A percentile compares a stretch with the other conserved stretches of the same genome.
Evolutionary conservation across 2,329 filamentous ascomycete genomes (phyloP).

Genomic region (Nemania diffusa): DNA sequence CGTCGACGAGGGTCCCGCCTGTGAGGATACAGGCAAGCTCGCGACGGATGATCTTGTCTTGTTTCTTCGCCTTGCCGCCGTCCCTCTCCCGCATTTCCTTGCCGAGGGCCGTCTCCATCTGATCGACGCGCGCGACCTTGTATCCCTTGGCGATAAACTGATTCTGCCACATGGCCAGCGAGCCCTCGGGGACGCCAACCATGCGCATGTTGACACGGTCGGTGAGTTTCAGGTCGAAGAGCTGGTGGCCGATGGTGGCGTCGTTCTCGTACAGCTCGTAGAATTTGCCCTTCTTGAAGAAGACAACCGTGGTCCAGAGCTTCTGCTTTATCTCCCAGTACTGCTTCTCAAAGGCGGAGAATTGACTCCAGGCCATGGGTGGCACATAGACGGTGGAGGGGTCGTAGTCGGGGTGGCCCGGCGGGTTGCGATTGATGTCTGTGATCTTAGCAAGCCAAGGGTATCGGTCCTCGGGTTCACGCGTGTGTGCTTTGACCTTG

Average conservation of each 20-base stretch:
- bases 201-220: conserved; percentile 99
- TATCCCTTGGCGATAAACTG: conserved; percentile 98
- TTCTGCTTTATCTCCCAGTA: conserved; percentile 99
- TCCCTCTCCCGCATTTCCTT: conserved; percentile 99
- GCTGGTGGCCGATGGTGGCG: conserved; percentile 92
- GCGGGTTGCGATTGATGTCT: conserved; percentile 84
- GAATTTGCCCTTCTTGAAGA: conserved; percentile 99
- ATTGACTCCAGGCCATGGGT: conserved; percentile 79
- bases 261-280: conserved; percentile 99
- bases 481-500: conserved; percentile 78
- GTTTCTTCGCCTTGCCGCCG: conserved; percentile 72
- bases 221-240: conserved; percentile 97
- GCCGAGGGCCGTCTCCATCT: conserved; percentile 92
- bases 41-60: conserved; percentile 91
- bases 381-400: conserved; percentile 92
- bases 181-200: conserved; percentile 97
- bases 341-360: conserved; percentile 95
- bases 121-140: conserved; percentile 96
- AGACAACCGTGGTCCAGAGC: conserved; percentile 96
- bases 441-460: conserved; percentile 87
- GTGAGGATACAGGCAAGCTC: conserved; percentile 93
- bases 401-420: conserved; percentile 87
- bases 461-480: conserved; percentile 87
- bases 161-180: conserved; percentile 95
- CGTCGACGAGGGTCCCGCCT: conserved; percentile 91